Evolutionary conservation across 805 yeast genomes (phyloP).

Genomic region (Starmera quercuum): DNA sequence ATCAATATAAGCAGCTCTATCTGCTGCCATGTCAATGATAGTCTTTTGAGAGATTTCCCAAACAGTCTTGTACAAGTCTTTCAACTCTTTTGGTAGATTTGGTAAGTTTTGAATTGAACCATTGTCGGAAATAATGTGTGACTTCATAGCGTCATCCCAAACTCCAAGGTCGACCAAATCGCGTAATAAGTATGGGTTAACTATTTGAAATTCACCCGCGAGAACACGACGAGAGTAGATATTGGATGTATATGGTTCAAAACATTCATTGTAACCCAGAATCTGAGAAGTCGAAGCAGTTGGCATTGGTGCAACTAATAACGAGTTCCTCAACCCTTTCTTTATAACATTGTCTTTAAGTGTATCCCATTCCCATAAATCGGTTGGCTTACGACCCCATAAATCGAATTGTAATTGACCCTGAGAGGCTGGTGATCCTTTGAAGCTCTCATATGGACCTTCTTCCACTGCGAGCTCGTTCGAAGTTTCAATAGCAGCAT

Average conservation of each 20-base stretch:
- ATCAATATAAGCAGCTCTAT: conserved; percentile 74
- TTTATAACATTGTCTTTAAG: conserved; percentile 50
- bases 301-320: conserved; percentile 93
- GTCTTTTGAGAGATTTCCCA: conserved; percentile 92
- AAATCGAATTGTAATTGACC: conserved; percentile 82
- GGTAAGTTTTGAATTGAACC: conserved; percentile 83
- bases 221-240: conserved; percentile 84
- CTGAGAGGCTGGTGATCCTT: conserved; percentile 85
- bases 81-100: conserved; percentile 66
- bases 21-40: conserved; percentile 81
- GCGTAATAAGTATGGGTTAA: conserved; percentile 75
- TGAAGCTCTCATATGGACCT: conserved; percentile 68
- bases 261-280: conserved; percentile 88
- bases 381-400: conserved; percentile 76
- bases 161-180: conserved; percentile 77
- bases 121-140: conserved; percentile 62
- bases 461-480: conserved; percentile 62
- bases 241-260: conserved; percentile 93
- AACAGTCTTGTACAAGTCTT: conserved; percentile 81
- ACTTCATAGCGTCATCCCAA: conserved; percentile 78
- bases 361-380: conserved; percentile 79
- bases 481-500: conserved; percentile 86
- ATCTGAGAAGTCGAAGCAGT: conserved; percentile 97
- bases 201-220: conserved; percentile 91
- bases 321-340: conserved; percentile 79